Conservation (phyloP, 148 eudicot genomes). For the Drosera capensis region DNA sequence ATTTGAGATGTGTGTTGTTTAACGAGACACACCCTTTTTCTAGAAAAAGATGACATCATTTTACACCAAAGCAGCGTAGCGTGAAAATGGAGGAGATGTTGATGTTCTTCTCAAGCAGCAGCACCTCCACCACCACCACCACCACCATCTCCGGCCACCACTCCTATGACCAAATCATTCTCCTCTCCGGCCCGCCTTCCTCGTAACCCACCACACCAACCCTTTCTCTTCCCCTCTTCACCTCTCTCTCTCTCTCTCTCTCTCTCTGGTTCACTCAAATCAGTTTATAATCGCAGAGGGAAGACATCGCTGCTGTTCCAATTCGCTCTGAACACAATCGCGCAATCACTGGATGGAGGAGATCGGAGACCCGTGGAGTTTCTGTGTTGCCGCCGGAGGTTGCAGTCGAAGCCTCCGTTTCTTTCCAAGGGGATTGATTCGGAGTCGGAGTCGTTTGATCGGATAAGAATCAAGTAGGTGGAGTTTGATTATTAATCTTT, state of each 20-base stretch:
- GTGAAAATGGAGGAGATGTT: neutral
- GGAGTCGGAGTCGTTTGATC: slow-evolving; percentile 31
- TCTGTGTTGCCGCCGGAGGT: slow-evolving; percentile 39
- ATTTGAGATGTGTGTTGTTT: no score
- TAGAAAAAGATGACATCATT: no score
- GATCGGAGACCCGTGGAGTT: slow-evolving; percentile 29
- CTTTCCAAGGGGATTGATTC: slow-evolving; percentile 70
- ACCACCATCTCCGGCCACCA: neutral
- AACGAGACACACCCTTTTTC: no score
- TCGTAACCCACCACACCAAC: slow-evolving; percentile 18
- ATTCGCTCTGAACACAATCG: slow-evolving; percentile 34
- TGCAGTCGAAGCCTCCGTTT: slow-evolving; percentile 44
- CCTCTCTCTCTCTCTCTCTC: slow-evolving; percentile 2
- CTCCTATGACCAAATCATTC: slow-evolving; percentile 18
- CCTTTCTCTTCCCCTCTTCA: neutral
- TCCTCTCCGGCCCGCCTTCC: slow-evolving; percentile 71
- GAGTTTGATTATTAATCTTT: neutral
- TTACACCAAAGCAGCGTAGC: no score
- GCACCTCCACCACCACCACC: neutral
- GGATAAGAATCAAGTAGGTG: slow-evolving; percentile 56
- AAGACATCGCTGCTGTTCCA: slow-evolving; percentile 81
- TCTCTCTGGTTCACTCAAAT: neutral
- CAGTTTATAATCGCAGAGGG: slow-evolving; percentile 32
- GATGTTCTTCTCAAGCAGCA: neutral
- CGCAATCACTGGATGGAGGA: slow-evolving; percentile 5